These are phyloP conservation scores for Sanghuangporus baumii DNA, from an alignment of 1,284 basidiomycete species.

Conservation along the genomic window DNA sequence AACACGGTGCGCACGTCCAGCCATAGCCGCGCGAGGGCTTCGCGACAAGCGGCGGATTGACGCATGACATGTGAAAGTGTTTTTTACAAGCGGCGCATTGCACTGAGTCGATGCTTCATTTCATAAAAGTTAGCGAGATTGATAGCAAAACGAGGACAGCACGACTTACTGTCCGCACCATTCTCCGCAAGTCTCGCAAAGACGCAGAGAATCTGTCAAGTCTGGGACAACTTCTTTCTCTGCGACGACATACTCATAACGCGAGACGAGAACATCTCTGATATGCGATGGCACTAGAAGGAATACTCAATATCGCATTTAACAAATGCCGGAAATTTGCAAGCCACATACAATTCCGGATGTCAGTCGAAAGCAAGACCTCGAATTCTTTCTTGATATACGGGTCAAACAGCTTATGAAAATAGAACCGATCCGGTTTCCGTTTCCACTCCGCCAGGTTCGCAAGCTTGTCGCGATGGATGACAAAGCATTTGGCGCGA, in stretches of 20 bases:
- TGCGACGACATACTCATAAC: constrained; percentile 93
- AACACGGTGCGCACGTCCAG: constrained; percentile 96
- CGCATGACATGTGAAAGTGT: constrained; percentile 93
- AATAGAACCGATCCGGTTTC: constrained; percentile 92
- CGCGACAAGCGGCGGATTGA: constrained; percentile 87
- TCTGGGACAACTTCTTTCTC: constrained; percentile 92
- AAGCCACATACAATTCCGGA: constrained; percentile 78
- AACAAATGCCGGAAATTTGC: constrained; percentile 18
- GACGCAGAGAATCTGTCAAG: constrained; percentile 80
- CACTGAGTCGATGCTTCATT: constrained; percentile 75
- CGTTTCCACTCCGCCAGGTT: constrained; percentile 95
- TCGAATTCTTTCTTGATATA: constrained; percentile 99
- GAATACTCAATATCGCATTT: constrained; percentile 23
- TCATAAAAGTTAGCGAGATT: constrained; percentile 14
- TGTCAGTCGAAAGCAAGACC: constrained; percentile 81
- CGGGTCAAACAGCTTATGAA: constrained; percentile 89
- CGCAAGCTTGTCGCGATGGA: constrained; percentile 91
- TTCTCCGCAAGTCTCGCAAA: constrained; percentile 79
- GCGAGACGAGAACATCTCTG: constrained; percentile 65
- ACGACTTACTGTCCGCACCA: constrained; percentile 82
- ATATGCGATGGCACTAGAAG: constrained; percentile 73
- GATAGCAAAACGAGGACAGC: constrained; percentile 12
- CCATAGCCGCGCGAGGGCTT: constrained; percentile 97
- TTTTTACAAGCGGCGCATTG: constrained; percentile 92
- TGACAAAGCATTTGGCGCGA: constrained; percentile 87